Evolutionary conservation across 352 stramenopile species (phyloP).

Genomic region (Phytophthora pistaciae): DNA sequence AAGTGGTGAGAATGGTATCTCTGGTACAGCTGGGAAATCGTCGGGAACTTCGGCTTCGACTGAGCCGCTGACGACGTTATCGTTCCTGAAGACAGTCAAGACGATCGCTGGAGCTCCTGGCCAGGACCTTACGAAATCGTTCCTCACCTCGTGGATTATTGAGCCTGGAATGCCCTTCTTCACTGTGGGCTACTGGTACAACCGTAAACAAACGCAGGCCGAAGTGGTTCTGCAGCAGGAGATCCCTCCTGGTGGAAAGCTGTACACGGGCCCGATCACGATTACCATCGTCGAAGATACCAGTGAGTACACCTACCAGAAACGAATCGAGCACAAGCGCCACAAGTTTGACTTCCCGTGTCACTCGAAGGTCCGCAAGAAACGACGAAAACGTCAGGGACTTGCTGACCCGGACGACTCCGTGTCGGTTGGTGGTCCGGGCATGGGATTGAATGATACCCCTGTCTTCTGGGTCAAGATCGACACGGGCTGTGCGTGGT

Average conservation of each 20-base stretch:
- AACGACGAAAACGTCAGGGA: conserved; percentile 83
- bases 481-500: conserved; percentile 78
- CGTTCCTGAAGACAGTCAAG: conserved; percentile 86
- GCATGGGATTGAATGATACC: conserved; percentile 89
- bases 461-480: conserved; percentile 91
- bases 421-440: conserved; percentile 75
- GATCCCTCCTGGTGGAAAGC: conserved; percentile 78
- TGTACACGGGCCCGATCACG: conserved; percentile 82
- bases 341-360: conserved; percentile 91
- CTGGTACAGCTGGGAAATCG: conserved; percentile 29
- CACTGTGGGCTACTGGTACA: conserved; percentile 91
- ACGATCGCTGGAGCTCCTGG: conserved; percentile 77
- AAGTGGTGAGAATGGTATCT: conserved; percentile 22
- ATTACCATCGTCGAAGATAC: conserved; percentile 91
- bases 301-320: conserved; percentile 83
- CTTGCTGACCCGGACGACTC: conserved; percentile 84
- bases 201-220: conserved; percentile 87
- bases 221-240: conserved; percentile 88
- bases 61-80: conserved; percentile 80
- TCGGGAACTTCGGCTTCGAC: conserved; percentile 19
- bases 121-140: conserved; percentile 84
- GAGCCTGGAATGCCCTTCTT: conserved; percentile 88
- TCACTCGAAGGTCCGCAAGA: conserved; percentile 90
- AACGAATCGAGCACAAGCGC: conserved; percentile 84
- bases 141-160: conserved; percentile 85